Percentiles rank a stretch among this genome's conserved stretches.
phyloP scores from a whole-genome alignment of 129 eudicot genomes.

The Tagetes erecta region DNA sequence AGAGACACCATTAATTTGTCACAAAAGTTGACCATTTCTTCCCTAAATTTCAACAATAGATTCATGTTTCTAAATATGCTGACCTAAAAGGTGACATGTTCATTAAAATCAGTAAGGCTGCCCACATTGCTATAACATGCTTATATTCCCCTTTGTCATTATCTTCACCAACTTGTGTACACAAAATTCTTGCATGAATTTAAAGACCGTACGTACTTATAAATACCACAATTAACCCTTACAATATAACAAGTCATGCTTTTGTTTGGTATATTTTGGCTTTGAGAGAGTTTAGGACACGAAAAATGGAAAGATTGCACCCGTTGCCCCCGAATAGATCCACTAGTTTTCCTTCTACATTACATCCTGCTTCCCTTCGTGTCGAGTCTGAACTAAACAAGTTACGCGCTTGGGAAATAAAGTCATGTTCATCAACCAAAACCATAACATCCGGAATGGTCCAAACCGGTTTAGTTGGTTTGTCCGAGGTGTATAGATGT shows the following conservation, averaged over 20 bases:
- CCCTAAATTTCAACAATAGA: conserved; percentile 29
- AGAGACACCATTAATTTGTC: conserved; percentile 21
- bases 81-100: conserved; percentile 35
- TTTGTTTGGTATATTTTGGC: background rate
- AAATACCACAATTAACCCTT: conserved; percentile 19
- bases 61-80: conserved; percentile 27
- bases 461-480: conserved; percentile 41
- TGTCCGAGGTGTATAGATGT: conserved; percentile 55
- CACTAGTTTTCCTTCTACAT: conserved; percentile 59
- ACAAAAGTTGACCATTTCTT: conserved; percentile 23
- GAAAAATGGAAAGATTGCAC: conserved; percentile 30
- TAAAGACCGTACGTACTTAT: conserved; percentile 21
- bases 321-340: conserved; percentile 46
- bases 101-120: conserved; percentile 43
- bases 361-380: conserved; percentile 42
- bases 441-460: conserved; percentile 37
- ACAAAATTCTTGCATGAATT: conserved; percentile 27
- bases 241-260: background rate
- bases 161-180: conserved; percentile 26
- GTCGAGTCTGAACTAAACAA: conserved; percentile 47
- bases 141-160: conserved; percentile 34
- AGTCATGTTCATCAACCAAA: conserved; percentile 10
- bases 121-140: conserved; percentile 47
- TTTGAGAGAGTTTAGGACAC: conserved; percentile 3
- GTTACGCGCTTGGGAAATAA: conserved; percentile 39